Base-by-base conservation (phyloP, 768 basidiomycete species). In the Cystobasidiopsis lactophilus region DNA sequence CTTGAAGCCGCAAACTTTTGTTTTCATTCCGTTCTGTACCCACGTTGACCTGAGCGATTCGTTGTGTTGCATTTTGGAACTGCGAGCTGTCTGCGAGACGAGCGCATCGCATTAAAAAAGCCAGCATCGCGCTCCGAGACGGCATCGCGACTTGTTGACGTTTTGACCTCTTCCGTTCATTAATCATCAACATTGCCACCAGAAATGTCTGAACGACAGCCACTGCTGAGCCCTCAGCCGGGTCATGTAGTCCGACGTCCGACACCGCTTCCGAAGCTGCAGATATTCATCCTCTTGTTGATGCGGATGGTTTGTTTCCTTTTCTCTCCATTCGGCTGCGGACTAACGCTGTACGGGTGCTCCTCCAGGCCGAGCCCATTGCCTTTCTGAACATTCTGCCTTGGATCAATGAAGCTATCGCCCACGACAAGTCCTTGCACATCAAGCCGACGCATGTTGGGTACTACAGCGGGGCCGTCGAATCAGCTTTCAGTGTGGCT, bases 381-480 rank as follows among this genome's bases (percentile, higher is more conserved):
- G 58, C 58, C 13, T 48, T 61, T 41, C 51, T 54, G 16, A 33
- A 53, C 16, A 57, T 58, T 52, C 57, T 55, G 19, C 60, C 58
- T 4, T 59, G 58, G 52, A 21, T 58, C 29, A 52, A 50, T 54
- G 53, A 3, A 44, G 55, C 27, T 55, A 58, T 47, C 53, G 47
- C n/a, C 23, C 18, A 51, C 50, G 46, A 35, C 55, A 2, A 46
- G 55, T 0, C 53, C 50, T 38, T 55, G 38, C n/a, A 48, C 47
- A 5, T 51, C 29, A 26, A 38, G 21, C 50, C 50, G 4, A 18
- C 41, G 3, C 29, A 56, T 11, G 55, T 56, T 21, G 55, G 55
- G 18, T 56, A 53, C 39, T 44, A 50, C 21, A 23, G 52, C n/a
- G 55, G 55, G 19, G 18, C 51, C 27, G 37, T 55, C 43, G 62